Conservation (phyloP, 2,329 filamentous ascomycete species). For the Colletotrichum spaethianum region DNA sequence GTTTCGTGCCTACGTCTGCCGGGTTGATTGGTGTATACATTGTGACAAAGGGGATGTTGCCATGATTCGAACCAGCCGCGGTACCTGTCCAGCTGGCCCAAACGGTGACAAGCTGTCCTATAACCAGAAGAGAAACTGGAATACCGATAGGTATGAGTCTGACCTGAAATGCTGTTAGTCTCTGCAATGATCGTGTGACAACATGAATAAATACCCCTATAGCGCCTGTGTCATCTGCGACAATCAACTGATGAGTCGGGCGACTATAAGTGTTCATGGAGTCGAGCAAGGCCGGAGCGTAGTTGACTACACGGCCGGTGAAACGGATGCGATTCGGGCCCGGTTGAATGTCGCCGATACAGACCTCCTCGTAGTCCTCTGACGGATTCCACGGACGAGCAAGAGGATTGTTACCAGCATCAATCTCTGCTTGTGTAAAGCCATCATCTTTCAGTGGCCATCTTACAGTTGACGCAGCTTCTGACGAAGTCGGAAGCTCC, state of each 20-base stretch:
- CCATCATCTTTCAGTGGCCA: constrained; percentile 57
- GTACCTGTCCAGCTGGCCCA: constrained; percentile 71
- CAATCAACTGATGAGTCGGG: constrained; percentile 66
- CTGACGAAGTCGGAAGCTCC: constrained; percentile 40
- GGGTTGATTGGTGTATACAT: constrained; percentile 71
- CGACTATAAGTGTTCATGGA: constrained; percentile 51
- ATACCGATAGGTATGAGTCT: constrained; percentile 61
- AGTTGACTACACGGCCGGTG: constrained; percentile 69
- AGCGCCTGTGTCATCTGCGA: constrained; percentile 69
- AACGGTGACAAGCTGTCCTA: constrained; percentile 69
- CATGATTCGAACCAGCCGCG: constrained; percentile 52
- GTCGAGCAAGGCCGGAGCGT: constrained; percentile 59
- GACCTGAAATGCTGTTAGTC: constrained; percentile 52
- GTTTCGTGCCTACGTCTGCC: constrained; percentile 63
- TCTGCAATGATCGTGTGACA: neutral
- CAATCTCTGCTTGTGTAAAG: constrained; percentile 65
- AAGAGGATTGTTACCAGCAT: constrained; percentile 54
- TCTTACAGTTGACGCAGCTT: constrained; percentile 34
- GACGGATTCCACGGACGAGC: constrained; percentile 57
- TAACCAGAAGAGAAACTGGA: constrained; percentile 43
- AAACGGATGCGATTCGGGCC: constrained; percentile 67
- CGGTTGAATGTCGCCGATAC: constrained; percentile 62
- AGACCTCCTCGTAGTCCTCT: constrained; percentile 61
- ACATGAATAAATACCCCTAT: constrained; percentile 59
- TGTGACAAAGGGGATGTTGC: constrained; percentile 57